Conservation (phyloP, 257 asterid species). For the Lantana camara region DNA sequence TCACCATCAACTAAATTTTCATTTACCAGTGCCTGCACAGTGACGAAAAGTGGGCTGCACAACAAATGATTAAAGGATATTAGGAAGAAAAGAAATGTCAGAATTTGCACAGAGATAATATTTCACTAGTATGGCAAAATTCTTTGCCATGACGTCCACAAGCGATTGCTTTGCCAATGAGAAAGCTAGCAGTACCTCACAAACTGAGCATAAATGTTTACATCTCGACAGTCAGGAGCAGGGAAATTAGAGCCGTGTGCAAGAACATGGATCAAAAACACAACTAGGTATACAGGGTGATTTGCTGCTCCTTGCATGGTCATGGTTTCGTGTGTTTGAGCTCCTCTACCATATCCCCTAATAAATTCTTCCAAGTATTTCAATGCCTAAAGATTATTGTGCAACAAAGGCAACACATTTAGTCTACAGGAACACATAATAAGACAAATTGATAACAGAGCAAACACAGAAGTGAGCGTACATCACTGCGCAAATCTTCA, state of each 20-base stretch:
- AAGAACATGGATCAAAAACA: slow-evolving; percentile 74
- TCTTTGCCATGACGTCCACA: slow-evolving; percentile 7
- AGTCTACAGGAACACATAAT: slow-evolving; percentile 21
- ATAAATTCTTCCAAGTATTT: slow-evolving; percentile 62
- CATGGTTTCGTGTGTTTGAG: slow-evolving; percentile 44
- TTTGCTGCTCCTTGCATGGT: slow-evolving; percentile 44
- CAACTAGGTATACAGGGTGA: slow-evolving; percentile 68
- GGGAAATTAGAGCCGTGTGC: slow-evolving; percentile 77
- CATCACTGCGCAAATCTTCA: slow-evolving; percentile 59
- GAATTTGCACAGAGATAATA: neutral
- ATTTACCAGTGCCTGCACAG: slow-evolving; percentile 59
- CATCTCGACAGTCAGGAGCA: slow-evolving; percentile 57
- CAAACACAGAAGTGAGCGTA: slow-evolving; percentile 35
- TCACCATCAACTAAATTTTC: slow-evolving; percentile 38
- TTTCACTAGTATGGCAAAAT: slow-evolving; percentile 12
- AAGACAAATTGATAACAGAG: slow-evolving; percentile 17
- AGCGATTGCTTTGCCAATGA: slow-evolving; percentile 21
- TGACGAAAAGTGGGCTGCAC: slow-evolving; percentile 73
- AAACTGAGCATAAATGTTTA: slow-evolving; percentile 52
- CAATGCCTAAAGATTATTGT: slow-evolving; percentile 45
- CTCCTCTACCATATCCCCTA: slow-evolving; percentile 47
- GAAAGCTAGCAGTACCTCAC: slow-evolving; percentile 51
- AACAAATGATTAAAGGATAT: slow-evolving; percentile 28
- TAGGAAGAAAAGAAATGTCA: slow-evolving; percentile 24
- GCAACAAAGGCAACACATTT: slow-evolving; percentile 20